These are phyloP conservation scores for Kazachstania africana DNA, from an alignment of 805 yeast genomes.

Conservation along the genomic window DNA sequence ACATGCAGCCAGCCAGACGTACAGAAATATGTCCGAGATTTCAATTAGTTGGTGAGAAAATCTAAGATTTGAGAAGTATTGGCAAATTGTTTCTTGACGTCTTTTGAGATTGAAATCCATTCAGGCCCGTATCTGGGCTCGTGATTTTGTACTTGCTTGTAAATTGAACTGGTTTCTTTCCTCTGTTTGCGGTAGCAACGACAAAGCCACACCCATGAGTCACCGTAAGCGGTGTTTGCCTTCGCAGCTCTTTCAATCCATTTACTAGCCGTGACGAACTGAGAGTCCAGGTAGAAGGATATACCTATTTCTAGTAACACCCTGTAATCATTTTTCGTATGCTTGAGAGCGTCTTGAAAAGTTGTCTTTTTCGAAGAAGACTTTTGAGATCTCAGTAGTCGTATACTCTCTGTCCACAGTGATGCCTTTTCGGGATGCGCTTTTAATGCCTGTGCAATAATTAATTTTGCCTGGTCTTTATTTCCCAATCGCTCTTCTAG, in stretches of 20 bases:
- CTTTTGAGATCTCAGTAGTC: constrained; percentile 28
- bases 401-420: constrained; percentile 57
- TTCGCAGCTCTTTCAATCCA: constrained; percentile 66
- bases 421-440: constrained; percentile 44
- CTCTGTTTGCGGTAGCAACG: constrained; percentile 30
- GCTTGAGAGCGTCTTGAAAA: constrained; percentile 59
- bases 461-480: constrained; percentile 37
- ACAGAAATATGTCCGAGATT: no score
- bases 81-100: constrained; percentile 34
- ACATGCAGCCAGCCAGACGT: no score
- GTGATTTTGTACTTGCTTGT: constrained; percentile 27
- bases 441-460: constrained; percentile 48
- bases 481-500: constrained; percentile 47
- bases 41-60: no score
- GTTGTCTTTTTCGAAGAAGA: constrained; percentile 43
- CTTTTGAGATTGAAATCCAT: constrained; percentile 46
- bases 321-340: constrained; percentile 46
- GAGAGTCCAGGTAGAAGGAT: constrained; percentile 55
- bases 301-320: constrained; percentile 56
- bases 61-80: constrained; percentile 27
- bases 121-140: constrained; percentile 51
- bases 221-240: constrained; percentile 54
- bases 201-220: constrained; percentile 60
- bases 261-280: constrained; percentile 46
- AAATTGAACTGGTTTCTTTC: constrained; percentile 5